Evolutionary conservation across 257 asterid species (phyloP).

Genomic region (Scutellaria barbata): DNA sequence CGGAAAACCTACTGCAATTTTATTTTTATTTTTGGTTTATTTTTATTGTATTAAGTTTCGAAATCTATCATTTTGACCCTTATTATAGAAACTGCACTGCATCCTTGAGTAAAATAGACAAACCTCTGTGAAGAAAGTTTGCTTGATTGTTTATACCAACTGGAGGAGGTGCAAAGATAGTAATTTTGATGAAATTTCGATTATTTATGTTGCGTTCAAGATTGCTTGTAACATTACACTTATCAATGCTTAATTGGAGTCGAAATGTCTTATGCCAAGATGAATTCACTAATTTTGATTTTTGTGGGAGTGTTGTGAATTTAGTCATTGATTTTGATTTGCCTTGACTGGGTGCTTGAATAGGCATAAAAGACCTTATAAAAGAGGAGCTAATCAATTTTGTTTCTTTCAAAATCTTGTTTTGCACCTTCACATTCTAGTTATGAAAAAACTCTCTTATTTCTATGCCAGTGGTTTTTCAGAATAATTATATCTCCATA

Average conservation of each 20-base stretch:
- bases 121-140: no score
- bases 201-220: no score
- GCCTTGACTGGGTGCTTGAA: neutral
- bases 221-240: conserved; percentile 76
- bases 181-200: no score
- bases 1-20: no score
- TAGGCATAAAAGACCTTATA: neutral
- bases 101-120: no score
- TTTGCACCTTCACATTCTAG: neutral
- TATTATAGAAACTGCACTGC: no score
- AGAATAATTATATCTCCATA: neutral
- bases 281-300: conserved; percentile 56
- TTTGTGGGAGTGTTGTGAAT: conserved; percentile 16
- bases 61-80: no score
- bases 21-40: no score
- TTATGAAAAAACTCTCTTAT: neutral
- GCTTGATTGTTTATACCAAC: no score
- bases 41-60: no score
- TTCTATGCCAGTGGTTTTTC: neutral
- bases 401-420: neutral
- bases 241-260: conserved; percentile 68
- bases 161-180: no score
- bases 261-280: conserved; percentile 60
- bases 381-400: neutral
- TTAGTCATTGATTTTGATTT: neutral